Evolutionary conservation across 1,139 yeast species (phyloP).

Genomic region (Yamadazyma membranifaciens): DNA sequence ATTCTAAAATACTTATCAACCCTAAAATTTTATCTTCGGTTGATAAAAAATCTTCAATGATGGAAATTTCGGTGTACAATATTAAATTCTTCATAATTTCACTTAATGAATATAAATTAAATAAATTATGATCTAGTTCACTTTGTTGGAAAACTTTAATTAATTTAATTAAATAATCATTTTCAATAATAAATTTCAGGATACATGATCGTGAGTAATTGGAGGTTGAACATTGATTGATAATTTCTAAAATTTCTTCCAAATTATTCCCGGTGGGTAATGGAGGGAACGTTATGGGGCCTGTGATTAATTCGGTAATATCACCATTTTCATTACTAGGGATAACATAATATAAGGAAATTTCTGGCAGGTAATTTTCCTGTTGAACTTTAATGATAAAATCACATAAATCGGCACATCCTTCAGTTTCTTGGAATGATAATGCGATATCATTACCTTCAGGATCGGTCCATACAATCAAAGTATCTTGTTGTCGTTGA

Average conservation of each 20-base stretch:
- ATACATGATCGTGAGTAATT: constrained; percentile 54
- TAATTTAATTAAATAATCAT: constrained; percentile 53
- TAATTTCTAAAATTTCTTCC: constrained; percentile 45
- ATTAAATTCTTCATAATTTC: constrained; percentile 70
- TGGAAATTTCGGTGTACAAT: constrained; percentile 65
- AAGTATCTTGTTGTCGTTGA: constrained; percentile 91
- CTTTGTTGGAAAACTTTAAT: constrained; percentile 52
- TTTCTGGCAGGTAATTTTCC: constrained; percentile 56
- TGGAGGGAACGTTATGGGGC: constrained; percentile 72
- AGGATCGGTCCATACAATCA: constrained; percentile 90
- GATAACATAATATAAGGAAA: constrained; percentile 71
- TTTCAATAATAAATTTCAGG: constrained; percentile 47
- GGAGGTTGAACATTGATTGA: constrained; percentile 59
- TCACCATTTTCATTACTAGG: constrained; percentile 47
- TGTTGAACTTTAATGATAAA: constrained; percentile 72
- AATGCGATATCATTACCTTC: constrained; percentile 82
- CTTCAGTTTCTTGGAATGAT: constrained; percentile 89
- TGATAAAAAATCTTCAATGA: constrained; percentile 65
- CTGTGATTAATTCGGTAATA: constrained; percentile 75
- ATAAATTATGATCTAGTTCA: constrained; percentile 51
- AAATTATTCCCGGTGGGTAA: constrained; percentile 49
- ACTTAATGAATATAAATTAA: constrained; percentile 61
- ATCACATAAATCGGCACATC: constrained; percentile 82
- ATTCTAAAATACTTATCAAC: constrained; percentile 81
- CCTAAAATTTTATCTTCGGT: constrained; percentile 59